Base-by-base conservation (phyloP, 441 rosid species). In the Erysimum pusillum region DNA sequence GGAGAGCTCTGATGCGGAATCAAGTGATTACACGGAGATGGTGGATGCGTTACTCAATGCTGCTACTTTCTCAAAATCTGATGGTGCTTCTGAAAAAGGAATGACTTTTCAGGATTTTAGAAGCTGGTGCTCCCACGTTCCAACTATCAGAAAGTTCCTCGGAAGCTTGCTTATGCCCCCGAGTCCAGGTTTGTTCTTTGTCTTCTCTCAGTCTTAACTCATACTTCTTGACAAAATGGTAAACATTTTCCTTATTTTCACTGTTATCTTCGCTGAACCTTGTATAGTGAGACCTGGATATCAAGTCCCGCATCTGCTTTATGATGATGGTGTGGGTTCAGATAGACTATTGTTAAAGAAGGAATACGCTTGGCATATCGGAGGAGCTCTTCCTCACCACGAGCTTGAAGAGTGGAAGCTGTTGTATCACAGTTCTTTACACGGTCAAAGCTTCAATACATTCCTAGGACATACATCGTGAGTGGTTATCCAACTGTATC, bases 341-440 rank as follows among this genome's bases (percentile, higher is more conserved):
- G 81, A 66, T 22, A 57, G 76, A 45, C 71, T 92, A 45, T 39
- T 91, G 53, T 62, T 92, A 78, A 87, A 83, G 74, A 81, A 86
- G 64, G 97, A 89, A 79, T 91, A 87, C 76, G 97, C 99, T 71
- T 92, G 99, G 97, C 93, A 91, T 77, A 88, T 94, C 67, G 98
- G 93, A 80, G 98, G 98, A 74, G 89, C 87, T 69, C 92, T 94
- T 76, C 84, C 97, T 52, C 94, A 81, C 25, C 85, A 83, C 46
- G 97, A 91, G 83, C 84, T 89, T 38, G 86, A 76, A 67, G 94
- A 91, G 68, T 94, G 97, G 99, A 94, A 84, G 70, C 93, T 92
- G 39, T 74, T 92, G 79, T 94, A 92, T 75, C 97, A 94, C 72
- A 91, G 97, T 82, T 67, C 92, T 66, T 64, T 85, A 48, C 85